Evolutionary conservation across 805 yeast genomes (phyloP), one percentile per base, ranked within the genome.

Genomic region (Monosporozyma siamensis): DNA sequence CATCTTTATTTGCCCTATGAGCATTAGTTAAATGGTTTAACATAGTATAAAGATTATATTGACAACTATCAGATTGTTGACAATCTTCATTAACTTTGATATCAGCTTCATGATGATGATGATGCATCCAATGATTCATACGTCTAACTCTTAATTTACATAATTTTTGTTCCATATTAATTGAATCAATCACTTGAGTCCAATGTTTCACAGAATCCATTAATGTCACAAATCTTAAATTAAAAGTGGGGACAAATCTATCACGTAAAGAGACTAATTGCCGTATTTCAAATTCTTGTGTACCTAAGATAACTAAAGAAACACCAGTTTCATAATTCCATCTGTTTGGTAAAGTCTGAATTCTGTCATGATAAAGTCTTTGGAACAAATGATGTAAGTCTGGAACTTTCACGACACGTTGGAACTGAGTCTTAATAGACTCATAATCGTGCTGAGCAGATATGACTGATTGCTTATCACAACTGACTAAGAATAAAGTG

Each of bases 41-140:
- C 59, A 61, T 58, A 9, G 61, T 47, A 48, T 61, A 59, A 12
- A 59, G 47, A 40, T 50, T 55, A 14, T 49, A 44, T 11, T 44
- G 29, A 40, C 56, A 52, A 12, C 44, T 25, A 21, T 31, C 26
- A 27, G 15, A 22, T 17, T 32, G 31, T 31, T 12, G 21, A 21
- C 34, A 29, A 4, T 15, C 26, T 11, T 29, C 22, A 36, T 38
- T 12, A 12, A 23, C 18, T 12, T 18, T 37, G 10, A 32, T 32
- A 11, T 25, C 27, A 10, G 36, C 22, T 25, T 14, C 37, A 18
- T 40, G 27, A 5, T 37, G 37, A 7, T 43, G 30, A 31, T 52
- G 48, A 38, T 55, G 53, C 65, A 60, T 60, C 65, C 65, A 60
- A 37, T 56, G 55, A 20, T 54, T 44, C 47, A 55, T 47, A 25